phyloP scores from a whole-genome alignment of 2,329 filamentous ascomycete species.

The Beauveria bassiana region DNA sequence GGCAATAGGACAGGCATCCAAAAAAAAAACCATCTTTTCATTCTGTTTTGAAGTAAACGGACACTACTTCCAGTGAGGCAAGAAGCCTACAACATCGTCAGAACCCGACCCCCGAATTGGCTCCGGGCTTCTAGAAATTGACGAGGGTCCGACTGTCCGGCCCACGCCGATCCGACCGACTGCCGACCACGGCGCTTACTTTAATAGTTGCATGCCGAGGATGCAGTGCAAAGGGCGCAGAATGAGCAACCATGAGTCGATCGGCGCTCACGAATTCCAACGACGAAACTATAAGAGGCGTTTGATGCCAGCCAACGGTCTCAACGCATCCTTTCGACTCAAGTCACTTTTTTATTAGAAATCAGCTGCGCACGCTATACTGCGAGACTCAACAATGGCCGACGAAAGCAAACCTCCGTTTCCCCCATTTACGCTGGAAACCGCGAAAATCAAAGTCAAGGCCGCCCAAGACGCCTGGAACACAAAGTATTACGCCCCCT shows the following conservation, averaged over 20 bases:
- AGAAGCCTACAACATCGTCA: too few relatives aligned
- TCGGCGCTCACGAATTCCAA: too few relatives aligned
- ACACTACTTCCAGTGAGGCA: too few relatives aligned
- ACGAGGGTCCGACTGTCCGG: not conserved
- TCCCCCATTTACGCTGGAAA: conserved; percentile 69
- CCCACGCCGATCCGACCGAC: not conserved
- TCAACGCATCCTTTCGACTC: not conserved
- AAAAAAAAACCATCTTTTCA: too few relatives aligned
- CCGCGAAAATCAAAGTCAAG: conserved; percentile 70
- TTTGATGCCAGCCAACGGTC: not conserved
- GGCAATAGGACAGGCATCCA: too few relatives aligned
- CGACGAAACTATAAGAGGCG: not conserved
- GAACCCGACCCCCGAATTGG: not conserved
- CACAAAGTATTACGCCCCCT: conserved; percentile 42
- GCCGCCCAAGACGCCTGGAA: conserved; percentile 81
- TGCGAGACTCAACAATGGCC: not conserved
- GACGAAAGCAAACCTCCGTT: conserved; percentile 27
- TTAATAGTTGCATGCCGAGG: not conserved
- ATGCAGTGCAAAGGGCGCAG: not conserved
- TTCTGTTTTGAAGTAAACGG: too few relatives aligned
- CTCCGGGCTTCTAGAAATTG: not conserved
- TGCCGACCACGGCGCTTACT: not conserved
- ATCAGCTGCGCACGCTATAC: too few relatives aligned
- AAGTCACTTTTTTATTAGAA: too few relatives aligned
- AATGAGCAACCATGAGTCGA: not conserved